Percentiles rank a stretch among this genome's conserved stretches.
Conservation (phyloP, 768 basidiomycete species). For the Suillus discolor region DNA sequence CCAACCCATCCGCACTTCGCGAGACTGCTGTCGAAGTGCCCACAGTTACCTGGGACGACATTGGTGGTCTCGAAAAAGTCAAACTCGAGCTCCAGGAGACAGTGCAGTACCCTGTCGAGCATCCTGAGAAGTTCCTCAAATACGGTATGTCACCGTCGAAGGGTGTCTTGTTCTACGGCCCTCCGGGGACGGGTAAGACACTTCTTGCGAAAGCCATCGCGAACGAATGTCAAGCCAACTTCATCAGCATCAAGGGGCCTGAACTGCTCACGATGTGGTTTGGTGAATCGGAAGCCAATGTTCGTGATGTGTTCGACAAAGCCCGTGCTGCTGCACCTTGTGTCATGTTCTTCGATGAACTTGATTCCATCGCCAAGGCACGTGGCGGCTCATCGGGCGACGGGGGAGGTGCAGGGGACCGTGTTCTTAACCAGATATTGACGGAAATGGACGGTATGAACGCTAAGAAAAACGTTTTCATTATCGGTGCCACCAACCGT, state of each 20-base stretch:
- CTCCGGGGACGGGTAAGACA: constrained; percentile 99
- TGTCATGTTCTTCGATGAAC: constrained; percentile 99
- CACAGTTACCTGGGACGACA: constrained; percentile 98
- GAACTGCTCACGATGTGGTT: constrained; percentile 99
- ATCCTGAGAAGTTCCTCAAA: constrained; percentile 99
- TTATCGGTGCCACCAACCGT: constrained; percentile 96
- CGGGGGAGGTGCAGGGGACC: constrained; percentile 95
- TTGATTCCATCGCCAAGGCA: constrained; percentile 98
- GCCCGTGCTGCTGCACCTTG: constrained; percentile 98
- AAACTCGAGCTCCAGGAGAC: constrained; percentile 99
- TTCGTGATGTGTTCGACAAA: constrained; percentile 99
- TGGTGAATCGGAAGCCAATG: constrained; percentile 99
- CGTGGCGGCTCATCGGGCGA: constrained; percentile 87
- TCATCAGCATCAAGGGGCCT: constrained; percentile 99
- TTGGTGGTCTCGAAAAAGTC: constrained; percentile 99
- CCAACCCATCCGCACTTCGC: constrained; percentile 97
- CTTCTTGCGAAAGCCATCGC: constrained; percentile 98
- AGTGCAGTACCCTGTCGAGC: constrained; percentile 99
- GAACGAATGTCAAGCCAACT: constrained; percentile 99
- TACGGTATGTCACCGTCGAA: constrained; percentile 99
- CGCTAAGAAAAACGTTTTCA: constrained; percentile 98
- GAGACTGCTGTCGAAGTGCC: constrained; percentile 99
- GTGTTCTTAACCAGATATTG: constrained; percentile 95
- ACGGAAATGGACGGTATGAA: constrained; percentile 99
- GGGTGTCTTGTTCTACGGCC: constrained; percentile 99